phyloP scores from a whole-genome alignment of 2,329 filamentous ascomycete genomes.

The Hypomyces rosellus region DNA sequence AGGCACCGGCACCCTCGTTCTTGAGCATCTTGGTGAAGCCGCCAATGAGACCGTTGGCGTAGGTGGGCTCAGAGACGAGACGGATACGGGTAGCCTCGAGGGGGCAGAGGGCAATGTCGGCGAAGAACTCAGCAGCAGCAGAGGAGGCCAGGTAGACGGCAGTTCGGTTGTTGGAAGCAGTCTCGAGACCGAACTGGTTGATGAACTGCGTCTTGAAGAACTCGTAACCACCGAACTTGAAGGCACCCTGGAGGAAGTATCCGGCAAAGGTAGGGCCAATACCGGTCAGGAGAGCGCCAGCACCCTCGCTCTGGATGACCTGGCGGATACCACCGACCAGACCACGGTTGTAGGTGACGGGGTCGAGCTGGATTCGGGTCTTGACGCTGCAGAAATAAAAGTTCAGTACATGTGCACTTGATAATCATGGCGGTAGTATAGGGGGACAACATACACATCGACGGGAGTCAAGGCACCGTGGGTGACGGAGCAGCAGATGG shows the following conservation, averaged over 20 bases:
- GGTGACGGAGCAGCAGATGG: conserved; percentile 95
- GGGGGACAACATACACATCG: conserved; percentile 78
- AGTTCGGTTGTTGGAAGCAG: conserved; percentile 70
- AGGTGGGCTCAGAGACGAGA: conserved; percentile 82
- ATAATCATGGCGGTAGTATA: background rate
- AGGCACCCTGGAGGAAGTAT: conserved; percentile 90
- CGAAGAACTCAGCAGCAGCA: conserved; percentile 61
- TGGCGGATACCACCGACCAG: conserved; percentile 81
- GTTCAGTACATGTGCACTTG: conserved; percentile 20
- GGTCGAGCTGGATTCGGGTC: conserved; percentile 92
- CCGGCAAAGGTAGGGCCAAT: conserved; percentile 79
- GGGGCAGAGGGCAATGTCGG: conserved; percentile 80
- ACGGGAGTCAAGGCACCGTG: conserved; percentile 96
- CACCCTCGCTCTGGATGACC: conserved; percentile 78
- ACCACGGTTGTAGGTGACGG: conserved; percentile 80
- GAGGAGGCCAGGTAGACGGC: conserved; percentile 72
- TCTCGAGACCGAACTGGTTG: conserved; percentile 71
- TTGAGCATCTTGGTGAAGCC: conserved; percentile 80
- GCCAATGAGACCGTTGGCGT: conserved; percentile 70
- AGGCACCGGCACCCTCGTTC: conserved; percentile 75
- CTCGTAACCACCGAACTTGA: conserved; percentile 94
- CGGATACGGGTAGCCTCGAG: conserved; percentile 91
- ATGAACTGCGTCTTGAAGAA: conserved; percentile 93
- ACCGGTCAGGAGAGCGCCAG: conserved; percentile 78
- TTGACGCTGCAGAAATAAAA: conserved; percentile 61